Conservation (phyloP, 2,329 filamentous ascomycete genomes). For the Lecanicillium sp. region DNA sequence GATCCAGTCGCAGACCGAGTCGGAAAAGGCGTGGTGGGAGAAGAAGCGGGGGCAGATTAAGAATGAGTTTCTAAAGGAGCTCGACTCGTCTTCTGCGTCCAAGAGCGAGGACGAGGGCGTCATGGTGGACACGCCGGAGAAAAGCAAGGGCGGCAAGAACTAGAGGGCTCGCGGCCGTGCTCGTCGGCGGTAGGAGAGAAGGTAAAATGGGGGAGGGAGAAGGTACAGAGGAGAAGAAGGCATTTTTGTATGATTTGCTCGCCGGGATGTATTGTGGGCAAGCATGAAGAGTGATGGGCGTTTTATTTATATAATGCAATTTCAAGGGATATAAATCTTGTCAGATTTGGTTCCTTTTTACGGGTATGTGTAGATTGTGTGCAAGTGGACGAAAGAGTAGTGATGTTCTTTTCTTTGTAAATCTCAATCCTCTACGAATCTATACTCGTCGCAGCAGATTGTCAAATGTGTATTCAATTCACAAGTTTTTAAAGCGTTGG, state of each 20-base stretch:
- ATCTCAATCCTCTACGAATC: no score
- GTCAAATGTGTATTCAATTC: no score
- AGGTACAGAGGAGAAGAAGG: neutral
- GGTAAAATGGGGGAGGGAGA: neutral
- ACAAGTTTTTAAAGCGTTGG: no score
- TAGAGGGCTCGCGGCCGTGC: constrained; percentile 34
- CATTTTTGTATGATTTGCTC: no score
- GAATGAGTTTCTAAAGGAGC: constrained; percentile 74
- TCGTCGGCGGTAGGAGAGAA: neutral
- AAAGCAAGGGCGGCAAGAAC: constrained; percentile 34
- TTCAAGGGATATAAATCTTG: no score
- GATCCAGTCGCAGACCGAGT: constrained; percentile 59
- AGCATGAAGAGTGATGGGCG: neutral
- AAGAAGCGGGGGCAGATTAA: constrained; percentile 67
- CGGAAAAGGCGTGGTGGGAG: constrained; percentile 90
- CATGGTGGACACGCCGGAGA: constrained; percentile 55
- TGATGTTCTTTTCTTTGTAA: no score
- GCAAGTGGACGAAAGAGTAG: no score
- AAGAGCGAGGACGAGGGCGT: constrained; percentile 46
- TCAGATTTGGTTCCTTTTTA: no score
- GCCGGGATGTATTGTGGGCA: neutral
- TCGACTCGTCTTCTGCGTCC: no score
- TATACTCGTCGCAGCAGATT: no score
- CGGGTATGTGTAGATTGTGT: no score
- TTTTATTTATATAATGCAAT: no score